Evolutionary conservation across 2,329 filamentous ascomycete species (phyloP), one percentile per base, ranked within the genome.

Genomic region (Talaromyces sp.): DNA sequence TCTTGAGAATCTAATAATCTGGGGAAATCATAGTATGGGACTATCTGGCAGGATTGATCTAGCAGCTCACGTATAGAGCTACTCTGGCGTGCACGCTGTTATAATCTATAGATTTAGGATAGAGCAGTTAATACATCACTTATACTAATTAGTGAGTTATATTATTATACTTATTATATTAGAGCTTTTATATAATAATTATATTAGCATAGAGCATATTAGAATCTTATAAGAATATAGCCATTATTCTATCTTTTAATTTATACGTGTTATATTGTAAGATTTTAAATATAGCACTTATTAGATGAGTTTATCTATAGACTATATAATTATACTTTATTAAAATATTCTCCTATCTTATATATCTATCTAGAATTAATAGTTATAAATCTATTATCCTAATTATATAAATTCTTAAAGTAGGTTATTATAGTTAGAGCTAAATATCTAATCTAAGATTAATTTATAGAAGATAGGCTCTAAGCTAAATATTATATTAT

Each of bases 151-250:
- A 66, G 39, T 73, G 67, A 11, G 70, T 67, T 31, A 66, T 73
- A 1, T 66, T 43, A 3, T 67, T 66, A 19, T 70, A 68, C 5
- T 62, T 60, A 49, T 72, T 72, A 3, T 60, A 58, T 66, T 67
- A 73, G 1, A 69, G 70, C 49, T 73, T 69, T 63, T 73, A 66
- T 33, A 71, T 69, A 27, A 68, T 70, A 14, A 73, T 66, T 14
- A 73, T 67, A 54, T 70, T 68, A 16, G 70, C 71, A 24, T 69
- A 37, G 16, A 72, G 60, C 7, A 69, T 54, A 35, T 64, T 50
- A 0, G 10, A 24, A 57, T 70, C 47, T 33, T 64, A 50, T 14
- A 72, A 70, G 8, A 71, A 62, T 45, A 59, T 66, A 7, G 69
- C 70, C 31, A 47, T 47, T n/a, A 43, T 16, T 3, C n/a, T 16